These are phyloP conservation scores for Vigna reflexopilosa DNA, from an alignment of 306 rosid species.

Conservation along the genomic window DNA sequence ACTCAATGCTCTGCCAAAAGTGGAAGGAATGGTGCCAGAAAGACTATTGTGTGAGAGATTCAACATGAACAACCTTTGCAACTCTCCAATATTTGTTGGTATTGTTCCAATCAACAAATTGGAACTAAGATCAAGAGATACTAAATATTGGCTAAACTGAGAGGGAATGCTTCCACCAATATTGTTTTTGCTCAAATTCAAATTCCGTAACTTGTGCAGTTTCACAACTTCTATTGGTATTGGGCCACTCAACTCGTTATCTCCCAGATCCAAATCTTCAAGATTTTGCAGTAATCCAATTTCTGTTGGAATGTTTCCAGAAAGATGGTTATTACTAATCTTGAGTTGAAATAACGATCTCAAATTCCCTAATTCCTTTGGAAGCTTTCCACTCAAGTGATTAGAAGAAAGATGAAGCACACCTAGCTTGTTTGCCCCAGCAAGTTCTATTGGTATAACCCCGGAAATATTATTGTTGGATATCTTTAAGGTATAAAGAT, in stretches of 20 bases:
- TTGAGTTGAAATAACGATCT: neutral
- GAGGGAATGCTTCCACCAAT: constrained; percentile 43
- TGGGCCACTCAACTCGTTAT: constrained; percentile 41
- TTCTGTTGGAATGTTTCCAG: constrained; percentile 41
- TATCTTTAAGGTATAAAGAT: neutral
- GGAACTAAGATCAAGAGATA: constrained; percentile 54
- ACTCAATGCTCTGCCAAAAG: constrained; percentile 36
- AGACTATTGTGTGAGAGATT: constrained; percentile 58
- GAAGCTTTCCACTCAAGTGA: constrained; percentile 45
- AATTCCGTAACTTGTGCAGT: neutral
- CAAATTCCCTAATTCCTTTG: constrained; percentile 47
- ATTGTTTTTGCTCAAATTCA: constrained; percentile 44
- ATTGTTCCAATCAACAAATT: constrained; percentile 43
- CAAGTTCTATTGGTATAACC: constrained; percentile 41
- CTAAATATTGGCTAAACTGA: constrained; percentile 38
- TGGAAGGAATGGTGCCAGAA: constrained; percentile 51
- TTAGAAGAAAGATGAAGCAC: constrained; percentile 49
- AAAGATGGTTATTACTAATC: constrained; percentile 30
- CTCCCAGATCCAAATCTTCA: constrained; percentile 35
- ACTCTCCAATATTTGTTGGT: constrained; percentile 47
- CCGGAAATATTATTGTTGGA: constrained; percentile 50
- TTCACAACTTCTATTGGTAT: constrained; percentile 30
- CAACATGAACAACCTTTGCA: constrained; percentile 41
- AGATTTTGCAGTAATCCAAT: constrained; percentile 30
- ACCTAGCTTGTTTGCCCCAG: constrained; percentile 21